phyloP scores from a whole-genome alignment of 352 stramenopile species.

The Peronospora belbahrii region DNA sequence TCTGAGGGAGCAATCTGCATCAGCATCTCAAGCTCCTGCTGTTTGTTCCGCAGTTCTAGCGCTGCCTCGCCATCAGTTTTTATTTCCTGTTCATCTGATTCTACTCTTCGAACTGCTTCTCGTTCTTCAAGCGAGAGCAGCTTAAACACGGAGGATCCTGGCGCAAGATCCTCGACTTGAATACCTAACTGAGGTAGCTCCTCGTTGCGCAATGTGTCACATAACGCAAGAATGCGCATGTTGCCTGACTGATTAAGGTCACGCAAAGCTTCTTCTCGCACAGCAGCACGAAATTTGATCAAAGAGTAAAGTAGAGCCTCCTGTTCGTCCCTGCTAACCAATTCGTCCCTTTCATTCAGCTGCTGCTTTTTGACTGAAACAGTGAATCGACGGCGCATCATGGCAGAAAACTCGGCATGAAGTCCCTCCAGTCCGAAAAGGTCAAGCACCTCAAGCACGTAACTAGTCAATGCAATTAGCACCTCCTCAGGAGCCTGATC shows the following conservation, averaged over 20 bases:
- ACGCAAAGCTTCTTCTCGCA: constrained; percentile 48
- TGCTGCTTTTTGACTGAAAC: background rate
- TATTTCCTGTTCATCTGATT: background rate
- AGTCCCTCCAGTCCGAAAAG: constrained; percentile 60
- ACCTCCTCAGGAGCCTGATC: constrained; percentile 43
- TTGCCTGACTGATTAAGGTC: constrained; percentile 36
- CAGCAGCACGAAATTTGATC: constrained; percentile 49
- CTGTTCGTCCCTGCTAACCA: constrained; percentile 19
- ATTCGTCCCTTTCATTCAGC: too few species aligned
- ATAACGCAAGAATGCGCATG: constrained; percentile 44
- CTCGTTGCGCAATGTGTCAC: constrained; percentile 52
- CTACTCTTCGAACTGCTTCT: constrained; percentile 10
- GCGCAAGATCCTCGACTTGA: constrained; percentile 60
- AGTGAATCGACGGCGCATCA: constrained; percentile 26
- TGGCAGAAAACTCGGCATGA: constrained; percentile 39
- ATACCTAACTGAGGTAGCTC: constrained; percentile 48
- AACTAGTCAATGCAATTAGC: constrained; percentile 41
- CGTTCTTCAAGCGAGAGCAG: constrained; percentile 35
- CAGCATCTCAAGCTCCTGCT: constrained; percentile 47
- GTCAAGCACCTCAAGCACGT: constrained; percentile 60
- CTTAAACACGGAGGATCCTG: constrained; percentile 56
- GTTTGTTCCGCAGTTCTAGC: constrained; percentile 26
- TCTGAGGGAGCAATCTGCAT: constrained; percentile 58
- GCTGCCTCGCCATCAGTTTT: constrained; percentile 7
- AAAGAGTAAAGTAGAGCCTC: constrained; percentile 41